Percentiles rank a stretch among this genome's conserved stretches.
These are phyloP conservation scores for Aegilops speltoides DNA, from an alignment of 176 grass and related monocot species.

Conservation along the genomic window DNA sequence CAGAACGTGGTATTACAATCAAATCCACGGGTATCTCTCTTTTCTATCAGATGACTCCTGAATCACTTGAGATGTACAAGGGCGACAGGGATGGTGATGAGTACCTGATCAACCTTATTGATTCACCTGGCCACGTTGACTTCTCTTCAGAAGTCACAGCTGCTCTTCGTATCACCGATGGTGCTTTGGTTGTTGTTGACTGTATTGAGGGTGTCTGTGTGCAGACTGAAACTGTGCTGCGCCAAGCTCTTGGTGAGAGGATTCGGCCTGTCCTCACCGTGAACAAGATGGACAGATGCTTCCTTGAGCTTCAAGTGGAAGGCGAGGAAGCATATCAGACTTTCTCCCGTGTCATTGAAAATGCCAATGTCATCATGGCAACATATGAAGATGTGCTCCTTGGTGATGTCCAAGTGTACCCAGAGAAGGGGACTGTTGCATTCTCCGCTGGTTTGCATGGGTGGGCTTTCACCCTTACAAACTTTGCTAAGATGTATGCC, in stretches of 20 bases:
- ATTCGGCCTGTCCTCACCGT: slow-evolving; percentile 78
- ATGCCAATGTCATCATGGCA: slow-evolving; percentile 82
- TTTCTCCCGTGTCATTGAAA: slow-evolving; percentile 67
- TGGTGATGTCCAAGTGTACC: slow-evolving; percentile 87
- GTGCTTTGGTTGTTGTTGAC: slow-evolving; percentile 73
- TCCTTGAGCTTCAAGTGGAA: slow-evolving; percentile 81
- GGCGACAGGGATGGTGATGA: slow-evolving; percentile 54
- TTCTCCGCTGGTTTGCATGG: slow-evolving; percentile 76
- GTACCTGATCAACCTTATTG: slow-evolving; percentile 79
- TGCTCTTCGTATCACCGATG: slow-evolving; percentile 72
- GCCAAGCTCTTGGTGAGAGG: slow-evolving; percentile 78
- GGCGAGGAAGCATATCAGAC: slow-evolving; percentile 80
- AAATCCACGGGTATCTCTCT: slow-evolving; percentile 85
- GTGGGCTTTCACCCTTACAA: slow-evolving; percentile 77
- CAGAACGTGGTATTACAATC: slow-evolving; percentile 81
- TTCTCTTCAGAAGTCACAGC: slow-evolving; percentile 75
- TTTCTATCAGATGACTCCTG: slow-evolving; percentile 70
- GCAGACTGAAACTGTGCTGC: slow-evolving; percentile 75
- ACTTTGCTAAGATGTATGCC: slow-evolving; percentile 85
- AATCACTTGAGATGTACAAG: slow-evolving; percentile 60
- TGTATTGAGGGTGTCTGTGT: slow-evolving; percentile 86
- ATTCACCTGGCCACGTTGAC: slow-evolving; percentile 74
- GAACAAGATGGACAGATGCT: slow-evolving; percentile 85
- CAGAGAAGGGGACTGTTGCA: slow-evolving; percentile 76
- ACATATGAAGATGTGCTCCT: slow-evolving; percentile 78